Evolutionary conservation across 2,329 filamentous ascomycete genomes (phyloP).

Genomic region (Stylonectria norvegica): DNA sequence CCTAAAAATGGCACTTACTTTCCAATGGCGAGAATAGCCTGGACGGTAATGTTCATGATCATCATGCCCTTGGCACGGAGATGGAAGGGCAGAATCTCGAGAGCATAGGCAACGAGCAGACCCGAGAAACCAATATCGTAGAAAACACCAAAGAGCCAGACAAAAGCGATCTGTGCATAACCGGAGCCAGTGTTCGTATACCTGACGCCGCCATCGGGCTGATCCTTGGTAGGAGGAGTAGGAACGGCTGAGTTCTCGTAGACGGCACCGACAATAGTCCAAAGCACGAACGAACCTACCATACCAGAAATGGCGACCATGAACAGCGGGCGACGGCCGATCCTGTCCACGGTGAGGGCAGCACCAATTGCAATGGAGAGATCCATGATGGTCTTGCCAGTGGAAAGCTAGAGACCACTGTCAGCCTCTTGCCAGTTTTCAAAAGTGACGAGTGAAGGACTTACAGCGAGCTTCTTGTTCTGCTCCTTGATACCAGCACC

Average conservation of each 20-base stretch:
- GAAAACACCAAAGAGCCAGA: conserved; percentile 58
- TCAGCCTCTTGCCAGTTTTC: conserved; percentile 4
- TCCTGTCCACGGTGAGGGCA: conserved; percentile 47
- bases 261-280: conserved; percentile 51
- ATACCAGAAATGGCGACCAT: conserved; percentile 47
- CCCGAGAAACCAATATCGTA: conserved; percentile 60
- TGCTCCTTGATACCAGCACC: conserved; percentile 57
- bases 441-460: conserved; percentile 10
- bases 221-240: conserved; percentile 13
- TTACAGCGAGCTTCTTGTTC: conserved; percentile 53
- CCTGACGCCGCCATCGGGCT: conserved; percentile 20
- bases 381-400: conserved; percentile 58
- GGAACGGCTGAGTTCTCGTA: conserved; percentile 43
- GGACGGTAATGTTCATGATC: conserved; percentile 63
- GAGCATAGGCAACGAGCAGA: conserved; percentile 54
- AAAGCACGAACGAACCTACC: conserved; percentile 45
- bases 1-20: conserved; percentile 46
- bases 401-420: conserved; percentile 33
- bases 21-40: conserved; percentile 58
- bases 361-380: conserved; percentile 55
- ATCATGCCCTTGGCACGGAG: conserved; percentile 58
- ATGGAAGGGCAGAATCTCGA: conserved; percentile 57
- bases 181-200: conserved; percentile 44
- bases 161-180: conserved; percentile 53
- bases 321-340: conserved; percentile 53